A percentile compares a stretch with the other conserved stretches of the same genome.
Evolutionary conservation across 208 protist genomes (phyloP).

Genomic region (Leishmania major): DNA sequence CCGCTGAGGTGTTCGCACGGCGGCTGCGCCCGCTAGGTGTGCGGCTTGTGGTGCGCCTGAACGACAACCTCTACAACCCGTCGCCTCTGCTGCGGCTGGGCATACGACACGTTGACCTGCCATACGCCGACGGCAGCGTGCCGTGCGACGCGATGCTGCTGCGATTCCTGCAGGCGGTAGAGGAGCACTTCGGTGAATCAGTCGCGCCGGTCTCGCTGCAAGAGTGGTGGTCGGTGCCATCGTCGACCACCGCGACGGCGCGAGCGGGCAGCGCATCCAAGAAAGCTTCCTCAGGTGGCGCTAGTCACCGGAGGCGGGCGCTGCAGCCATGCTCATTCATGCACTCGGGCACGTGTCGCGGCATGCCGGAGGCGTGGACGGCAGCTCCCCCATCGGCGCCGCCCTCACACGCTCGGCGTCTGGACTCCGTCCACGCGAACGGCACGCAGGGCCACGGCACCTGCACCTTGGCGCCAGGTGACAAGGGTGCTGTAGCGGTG

Average conservation of each 20-base stretch:
- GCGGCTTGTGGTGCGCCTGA: conserved; percentile 93
- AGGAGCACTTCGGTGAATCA: conserved; percentile 54
- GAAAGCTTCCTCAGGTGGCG: not conserved
- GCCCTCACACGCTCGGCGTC: not conserved
- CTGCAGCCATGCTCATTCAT: conserved; percentile 16
- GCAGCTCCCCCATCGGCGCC: conserved; percentile 3
- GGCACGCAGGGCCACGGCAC: not conserved
- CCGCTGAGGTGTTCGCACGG: conserved; percentile 45
- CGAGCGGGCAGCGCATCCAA: conserved; percentile 6
- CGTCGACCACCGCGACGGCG: not conserved
- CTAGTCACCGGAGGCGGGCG: not conserved
- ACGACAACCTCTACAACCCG: conserved; percentile 92
- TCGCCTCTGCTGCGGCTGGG: conserved; percentile 80
- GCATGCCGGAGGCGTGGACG: conserved; percentile 44
- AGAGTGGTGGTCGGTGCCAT: conserved; percentile 27
- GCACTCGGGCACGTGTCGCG: conserved; percentile 40
- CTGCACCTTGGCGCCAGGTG: not conserved
- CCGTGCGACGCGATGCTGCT: conserved; percentile 87
- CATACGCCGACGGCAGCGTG: conserved; percentile 93
- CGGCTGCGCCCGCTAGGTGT: conserved; percentile 80
- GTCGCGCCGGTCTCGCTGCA: conserved; percentile 14
- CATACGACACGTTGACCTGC: conserved; percentile 94
- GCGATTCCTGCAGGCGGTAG: conserved; percentile 86
- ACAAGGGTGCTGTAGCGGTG: conserved; percentile 79
- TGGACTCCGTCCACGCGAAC: not conserved